Evolutionary conservation across 2,329 filamentous ascomycete species (phyloP), one percentile per base, ranked within the genome.

Genomic region (Periglandula ipomoeae): DNA sequence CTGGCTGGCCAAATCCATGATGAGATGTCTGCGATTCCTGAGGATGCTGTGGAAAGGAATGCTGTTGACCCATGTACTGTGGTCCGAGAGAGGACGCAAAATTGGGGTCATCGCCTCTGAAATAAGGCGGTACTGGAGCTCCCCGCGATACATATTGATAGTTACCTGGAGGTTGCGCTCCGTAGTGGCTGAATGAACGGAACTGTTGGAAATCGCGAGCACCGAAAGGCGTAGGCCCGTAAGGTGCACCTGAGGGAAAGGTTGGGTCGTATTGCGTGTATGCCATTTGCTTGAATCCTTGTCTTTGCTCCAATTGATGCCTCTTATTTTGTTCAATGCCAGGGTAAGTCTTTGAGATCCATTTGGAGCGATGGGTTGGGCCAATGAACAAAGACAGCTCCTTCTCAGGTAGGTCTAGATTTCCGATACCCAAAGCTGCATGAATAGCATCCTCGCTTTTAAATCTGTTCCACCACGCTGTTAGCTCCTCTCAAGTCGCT

Each of bases 361-460:
- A 67, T 50, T 65, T 67, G 2, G 63, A 66, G 23, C 61, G 55
- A 42, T 60, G 39, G 5, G 57, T 54, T 3, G 65, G 59, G 4
- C 51, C 50, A 24, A 67, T 59, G 13, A 2, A 38, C 19, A 67
- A 26, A 5, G 54, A 53, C 8, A 67, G 49, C 2, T 52, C 51
- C 24, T 55, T 56, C 35, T 64, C 64, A 4, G 52, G 51, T 37
- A 67, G 52, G 8, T 34, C 35, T 5, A 57, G 56, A 6, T 49
- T 43, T 2, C 52, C 56, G 40, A 57, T 52, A 13, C 48, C 43
- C 37, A 67, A 48, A 2, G 64, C 62, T 30, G 55, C 50, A 5
- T 45, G 22, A 27, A 59, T 61, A 9, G 63, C 64, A 2, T 51
- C 48, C 32, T 64, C 59, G 3, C 49, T 41, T 5, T 43, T 32